Base-by-base conservation (phyloP, 2,329 filamentous ascomycete species). In the Exophiala spinifera region DNA sequence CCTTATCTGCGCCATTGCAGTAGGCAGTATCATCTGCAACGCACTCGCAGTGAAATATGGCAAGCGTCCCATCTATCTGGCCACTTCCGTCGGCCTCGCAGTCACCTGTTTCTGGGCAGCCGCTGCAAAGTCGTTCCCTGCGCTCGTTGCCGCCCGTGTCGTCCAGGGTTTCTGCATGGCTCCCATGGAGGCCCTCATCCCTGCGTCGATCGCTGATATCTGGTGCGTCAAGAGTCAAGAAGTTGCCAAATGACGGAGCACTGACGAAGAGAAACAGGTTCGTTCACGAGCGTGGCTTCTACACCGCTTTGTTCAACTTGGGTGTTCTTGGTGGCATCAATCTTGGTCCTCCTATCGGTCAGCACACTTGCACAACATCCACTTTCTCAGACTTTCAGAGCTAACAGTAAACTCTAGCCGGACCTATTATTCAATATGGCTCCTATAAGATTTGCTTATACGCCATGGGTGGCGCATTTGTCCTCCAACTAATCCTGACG, bases 311-410 rank as follows among this genome's bases (percentile, higher is more conserved):
- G 4, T 75, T 74, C 58, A 74, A 74, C 51, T 65, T 74, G 1
- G 72, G 70, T 39, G 69, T 74, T 7, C 58, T 74, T 25, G 72
- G 71, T 20, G 72, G 72, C 10, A 73, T 74, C 53, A 75, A 74
- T 48, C 62, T 74, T 1, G 72, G 70, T 0, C 66, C 69, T 14
- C 70, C 70, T 1, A 71, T 74, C 31, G 70, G 70, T 72, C 51
- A 65, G 65, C 53, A 6, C 11, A 31, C 7, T 31, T 31, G 28
- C 28, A n/a, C 28, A 31, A 10, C 8, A 31, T 31, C 28, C 28
- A 6, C 28, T 10, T 10, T 10, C 11, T 11, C 28, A 31, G 33
- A 28, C 15, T 21, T 7, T 36, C 8, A 15, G 46, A 31, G 28
- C 28, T 31, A 10, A 31, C 28, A 6, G 28, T 10, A 31, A 31